phyloP scores from a whole-genome alignment of 2,329 filamentous ascomycete species.

The Botryotinia globosa region DNA sequence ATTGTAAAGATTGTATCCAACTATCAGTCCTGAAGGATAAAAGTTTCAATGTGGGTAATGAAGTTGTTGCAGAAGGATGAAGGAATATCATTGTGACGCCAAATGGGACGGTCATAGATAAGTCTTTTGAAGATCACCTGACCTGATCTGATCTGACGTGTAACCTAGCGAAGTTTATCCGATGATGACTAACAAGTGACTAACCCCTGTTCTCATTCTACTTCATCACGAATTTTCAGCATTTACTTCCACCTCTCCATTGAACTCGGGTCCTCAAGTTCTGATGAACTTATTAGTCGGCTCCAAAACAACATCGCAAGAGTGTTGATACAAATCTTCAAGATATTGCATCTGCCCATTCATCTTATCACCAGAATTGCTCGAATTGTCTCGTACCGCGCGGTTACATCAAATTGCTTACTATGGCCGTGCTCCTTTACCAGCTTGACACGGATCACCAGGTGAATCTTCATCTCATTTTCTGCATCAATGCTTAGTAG shows the following conservation, averaged over 20 bases:
- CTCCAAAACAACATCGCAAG: background rate
- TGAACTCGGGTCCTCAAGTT: background rate
- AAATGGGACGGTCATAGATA: background rate
- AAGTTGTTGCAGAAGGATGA: background rate
- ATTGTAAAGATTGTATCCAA: too few species aligned
- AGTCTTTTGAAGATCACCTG: too few species aligned
- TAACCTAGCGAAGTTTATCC: background rate
- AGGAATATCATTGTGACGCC: background rate
- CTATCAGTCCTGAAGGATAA: background rate
- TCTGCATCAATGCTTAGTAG: background rate
- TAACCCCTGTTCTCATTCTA: background rate
- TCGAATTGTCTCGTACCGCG: background rate
- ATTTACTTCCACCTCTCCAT: background rate
- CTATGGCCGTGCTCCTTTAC: background rate
- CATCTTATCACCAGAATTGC: background rate
- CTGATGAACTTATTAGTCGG: background rate
- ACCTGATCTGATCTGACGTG: too few species aligned
- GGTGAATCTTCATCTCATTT: background rate
- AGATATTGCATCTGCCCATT: background rate
- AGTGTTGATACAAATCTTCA: background rate
- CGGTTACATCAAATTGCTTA: background rate
- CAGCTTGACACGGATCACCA: background rate
- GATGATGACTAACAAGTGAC: constrained; percentile 10
- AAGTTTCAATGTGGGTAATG: background rate
- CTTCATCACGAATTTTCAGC: background rate